Evolutionary conservation across 2,329 filamentous ascomycete species (phyloP).

Genomic region (Diaporthe velutina): DNA sequence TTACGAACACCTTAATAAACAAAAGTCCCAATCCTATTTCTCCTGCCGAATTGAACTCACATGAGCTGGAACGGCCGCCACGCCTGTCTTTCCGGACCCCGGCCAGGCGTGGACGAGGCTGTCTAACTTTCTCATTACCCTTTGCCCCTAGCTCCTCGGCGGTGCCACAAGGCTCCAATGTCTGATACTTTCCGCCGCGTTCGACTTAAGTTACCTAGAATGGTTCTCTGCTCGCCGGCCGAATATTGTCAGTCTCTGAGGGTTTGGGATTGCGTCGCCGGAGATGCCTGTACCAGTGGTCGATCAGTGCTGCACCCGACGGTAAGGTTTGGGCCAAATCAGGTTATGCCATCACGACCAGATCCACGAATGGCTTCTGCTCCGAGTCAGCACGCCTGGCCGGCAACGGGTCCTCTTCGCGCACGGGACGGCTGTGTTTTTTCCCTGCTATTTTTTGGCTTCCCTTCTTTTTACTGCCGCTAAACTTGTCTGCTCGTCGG

Average conservation of each 20-base stretch:
- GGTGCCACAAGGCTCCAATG: neutral
- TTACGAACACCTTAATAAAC: conserved; percentile 27
- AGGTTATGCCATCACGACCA: conserved; percentile 20
- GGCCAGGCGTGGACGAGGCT: neutral
- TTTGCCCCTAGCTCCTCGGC: neutral
- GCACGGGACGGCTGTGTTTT: neutral
- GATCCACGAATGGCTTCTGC: conserved; percentile 27
- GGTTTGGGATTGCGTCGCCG: conserved; percentile 2
- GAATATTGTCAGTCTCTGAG: neutral
- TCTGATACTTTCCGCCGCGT: neutral
- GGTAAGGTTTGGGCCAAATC: conserved; percentile 26
- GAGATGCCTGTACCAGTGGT: neutral
- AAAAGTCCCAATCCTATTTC: conserved; percentile 29
- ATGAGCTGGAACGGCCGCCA: neutral
- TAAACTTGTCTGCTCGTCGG: neutral
- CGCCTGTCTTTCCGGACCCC: neutral
- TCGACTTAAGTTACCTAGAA: conserved; percentile 9
- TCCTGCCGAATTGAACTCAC: conserved; percentile 7
- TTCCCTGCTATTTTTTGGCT: neutral
- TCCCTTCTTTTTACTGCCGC: neutral
- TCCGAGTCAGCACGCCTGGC: conserved; percentile 23
- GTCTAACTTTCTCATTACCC: conserved; percentile 1
- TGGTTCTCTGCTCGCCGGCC: neutral
- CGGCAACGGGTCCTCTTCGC: neutral
- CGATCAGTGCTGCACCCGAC: conserved; percentile 23